These are phyloP conservation scores for Fraxinus excelsior DNA, from an alignment of 257 asterid genomes.

Conservation along the genomic window DNA sequence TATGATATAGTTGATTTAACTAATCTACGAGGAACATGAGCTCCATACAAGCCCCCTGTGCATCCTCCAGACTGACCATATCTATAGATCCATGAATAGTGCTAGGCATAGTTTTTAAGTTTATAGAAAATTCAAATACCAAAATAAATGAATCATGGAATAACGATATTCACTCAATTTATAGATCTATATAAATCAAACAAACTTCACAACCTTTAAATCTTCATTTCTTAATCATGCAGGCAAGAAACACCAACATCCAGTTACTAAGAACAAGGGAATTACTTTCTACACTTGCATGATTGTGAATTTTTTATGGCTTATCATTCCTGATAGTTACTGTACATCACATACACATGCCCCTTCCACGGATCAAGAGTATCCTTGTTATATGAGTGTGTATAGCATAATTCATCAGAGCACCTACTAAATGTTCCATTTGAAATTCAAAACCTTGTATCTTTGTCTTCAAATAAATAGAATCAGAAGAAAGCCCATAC, in stretches of 20 bases:
- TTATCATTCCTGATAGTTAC: neutral
- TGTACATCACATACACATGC: neutral
- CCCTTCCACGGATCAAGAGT: neutral
- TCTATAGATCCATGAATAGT: neutral
- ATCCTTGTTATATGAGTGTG: neutral
- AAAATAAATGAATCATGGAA: neutral
- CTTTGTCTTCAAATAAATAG: neutral
- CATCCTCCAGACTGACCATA: neutral
- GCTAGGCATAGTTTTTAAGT: neutral
- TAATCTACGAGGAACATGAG: neutral
- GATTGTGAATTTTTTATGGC: neutral
- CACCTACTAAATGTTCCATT: neutral
- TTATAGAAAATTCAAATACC: neutral
- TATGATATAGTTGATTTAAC: neutral
- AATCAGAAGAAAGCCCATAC: neutral
- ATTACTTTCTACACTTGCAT: neutral
- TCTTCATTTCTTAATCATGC: neutral
- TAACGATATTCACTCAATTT: neutral
- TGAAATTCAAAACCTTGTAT: neutral
- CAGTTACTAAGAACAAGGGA: neutral
- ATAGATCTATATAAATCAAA: neutral
- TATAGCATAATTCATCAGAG: neutral
- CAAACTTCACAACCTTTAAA: neutral
- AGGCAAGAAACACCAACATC: neutral
- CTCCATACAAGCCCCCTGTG: neutral